Conservation (phyloP, 352 stramenopile genomes). For the Globisporangium radiosum region DNA sequence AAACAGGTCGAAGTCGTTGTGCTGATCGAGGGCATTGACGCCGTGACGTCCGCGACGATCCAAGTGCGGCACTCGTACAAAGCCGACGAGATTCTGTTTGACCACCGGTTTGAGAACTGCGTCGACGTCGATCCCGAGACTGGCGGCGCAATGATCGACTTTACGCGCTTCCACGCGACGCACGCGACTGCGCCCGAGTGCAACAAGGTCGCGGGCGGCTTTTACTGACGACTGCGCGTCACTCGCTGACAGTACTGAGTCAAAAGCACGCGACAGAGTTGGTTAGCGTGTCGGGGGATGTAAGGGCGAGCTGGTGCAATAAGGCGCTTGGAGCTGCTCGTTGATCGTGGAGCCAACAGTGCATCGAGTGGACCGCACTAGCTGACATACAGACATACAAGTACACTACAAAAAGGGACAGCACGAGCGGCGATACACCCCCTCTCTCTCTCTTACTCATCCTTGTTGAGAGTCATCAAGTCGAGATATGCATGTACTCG, state of each 20-base stretch:
- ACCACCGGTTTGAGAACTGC: slow-evolving; percentile 91
- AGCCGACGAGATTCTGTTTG: slow-evolving; percentile 87
- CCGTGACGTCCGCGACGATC: slow-evolving; percentile 91
- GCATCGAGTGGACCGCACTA: too few species aligned
- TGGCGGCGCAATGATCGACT: slow-evolving; percentile 83
- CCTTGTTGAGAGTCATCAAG: background rate
- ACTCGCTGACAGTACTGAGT: too few species aligned
- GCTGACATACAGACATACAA: background rate
- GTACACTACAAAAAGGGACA: background rate
- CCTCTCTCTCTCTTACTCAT: too few species aligned
- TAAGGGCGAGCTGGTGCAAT: background rate
- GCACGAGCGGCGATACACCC: background rate
- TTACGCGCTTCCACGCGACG: slow-evolving; percentile 85
- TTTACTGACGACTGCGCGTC: slow-evolving; percentile 25
- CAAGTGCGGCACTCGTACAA: slow-evolving; percentile 96
- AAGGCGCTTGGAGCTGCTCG: too few species aligned
- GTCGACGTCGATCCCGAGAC: slow-evolving; percentile 73
- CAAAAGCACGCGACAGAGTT: background rate
- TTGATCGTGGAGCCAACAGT: too few species aligned
- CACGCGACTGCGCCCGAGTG: slow-evolving; percentile 42
- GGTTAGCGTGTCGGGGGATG: background rate
- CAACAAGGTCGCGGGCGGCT: slow-evolving; percentile 48
- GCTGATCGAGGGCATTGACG: slow-evolving; percentile 93
- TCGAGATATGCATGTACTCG: background rate
- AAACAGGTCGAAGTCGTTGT: slow-evolving; percentile 93